Evolutionary conservation across 2,329 filamentous ascomycete species (phyloP), one percentile per base, ranked within the genome.

Genomic region (Coleophoma eucalyptorum): DNA sequence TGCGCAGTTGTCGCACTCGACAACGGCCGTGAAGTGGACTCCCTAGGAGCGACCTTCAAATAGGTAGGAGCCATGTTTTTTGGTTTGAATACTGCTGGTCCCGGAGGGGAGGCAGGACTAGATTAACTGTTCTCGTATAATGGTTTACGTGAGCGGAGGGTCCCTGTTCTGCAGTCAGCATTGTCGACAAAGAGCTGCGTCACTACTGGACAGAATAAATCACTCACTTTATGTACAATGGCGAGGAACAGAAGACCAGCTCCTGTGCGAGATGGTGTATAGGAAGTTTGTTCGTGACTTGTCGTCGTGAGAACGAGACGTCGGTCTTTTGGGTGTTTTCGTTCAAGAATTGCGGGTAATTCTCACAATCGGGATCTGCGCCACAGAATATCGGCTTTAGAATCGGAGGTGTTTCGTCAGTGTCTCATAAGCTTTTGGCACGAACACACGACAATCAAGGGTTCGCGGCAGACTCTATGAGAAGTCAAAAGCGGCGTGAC

Each of bases 1-100:
- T 86, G 83, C 53, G 66, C 59, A 19, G 54, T 55, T n/a, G 59
- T 57, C n/a, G 58, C 55, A 6, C 41, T 52, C 26, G 56, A 38
- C 19, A 54, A 49, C 16, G 53, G 50, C 26, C 50, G 48, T n/a
- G 52, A 51, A 13, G 55, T 45, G 48, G 51, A 31, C 21, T 54
- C 53, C 52, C 52, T 47, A 10, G 58, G 26, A n/a, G 57, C 52
- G 46, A 66, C 61, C 40, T 61, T 63, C 38, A 63, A 46, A 42
- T 64, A 56, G 43, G 56, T 44, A 19, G 62, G 60, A 21, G 59
- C 62, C 64, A 68, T 68, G n/a, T 42, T 50, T 33, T 6, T 38
- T 7, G 18, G n/a, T 45, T 3, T 37, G 33, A 6, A 31, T 20
- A 18, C 20, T n/a, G 21, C 40, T 7, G 8, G n/a, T 40, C 43